Conservation (phyloP, 202 grass and related monocot genomes). For the Carex arenaria region DNA sequence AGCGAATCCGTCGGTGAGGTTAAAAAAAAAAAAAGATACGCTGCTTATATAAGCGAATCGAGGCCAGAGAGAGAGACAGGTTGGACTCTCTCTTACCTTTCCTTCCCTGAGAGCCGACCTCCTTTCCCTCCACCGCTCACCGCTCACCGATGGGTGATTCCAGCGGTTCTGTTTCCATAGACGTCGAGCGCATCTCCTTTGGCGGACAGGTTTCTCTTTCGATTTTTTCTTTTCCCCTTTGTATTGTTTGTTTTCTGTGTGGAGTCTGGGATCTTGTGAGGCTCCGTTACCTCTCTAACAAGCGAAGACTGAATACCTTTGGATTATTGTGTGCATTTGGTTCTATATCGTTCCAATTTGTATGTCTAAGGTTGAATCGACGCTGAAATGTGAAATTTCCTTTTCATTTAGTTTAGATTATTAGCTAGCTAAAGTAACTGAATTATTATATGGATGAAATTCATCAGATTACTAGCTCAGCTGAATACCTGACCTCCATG, state of each 20-base stretch:
- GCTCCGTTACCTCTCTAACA: background rate
- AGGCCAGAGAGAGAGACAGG: constrained; percentile 11
- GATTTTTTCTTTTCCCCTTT: background rate
- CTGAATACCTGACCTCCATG: background rate
- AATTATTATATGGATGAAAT: background rate
- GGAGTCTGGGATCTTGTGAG: constrained; percentile 29
- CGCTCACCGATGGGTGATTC: constrained; percentile 64
- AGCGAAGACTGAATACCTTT: background rate
- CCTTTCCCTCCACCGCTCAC: background rate
- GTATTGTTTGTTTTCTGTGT: background rate
- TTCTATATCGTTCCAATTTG: background rate
- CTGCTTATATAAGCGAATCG: constrained; percentile 17
- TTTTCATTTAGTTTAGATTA: background rate
- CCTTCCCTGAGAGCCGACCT: constrained; percentile 11
- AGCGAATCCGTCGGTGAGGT: constrained; percentile 22
- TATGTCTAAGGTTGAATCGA: background rate
- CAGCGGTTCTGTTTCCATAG: constrained; percentile 80
- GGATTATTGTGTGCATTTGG: background rate
- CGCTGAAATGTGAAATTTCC: background rate
- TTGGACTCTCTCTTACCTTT: constrained; percentile 11
- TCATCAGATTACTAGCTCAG: background rate
- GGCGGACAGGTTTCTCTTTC: constrained; percentile 68
- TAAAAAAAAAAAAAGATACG: background rate
- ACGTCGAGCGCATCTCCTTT: constrained; percentile 88
- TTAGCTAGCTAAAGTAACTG: background rate